Percentiles rank a stretch among this genome's conserved stretches.
These are phyloP conservation scores for Globisporangium polare DNA, from an alignment of 352 stramenopile species.

Conservation along the genomic window DNA sequence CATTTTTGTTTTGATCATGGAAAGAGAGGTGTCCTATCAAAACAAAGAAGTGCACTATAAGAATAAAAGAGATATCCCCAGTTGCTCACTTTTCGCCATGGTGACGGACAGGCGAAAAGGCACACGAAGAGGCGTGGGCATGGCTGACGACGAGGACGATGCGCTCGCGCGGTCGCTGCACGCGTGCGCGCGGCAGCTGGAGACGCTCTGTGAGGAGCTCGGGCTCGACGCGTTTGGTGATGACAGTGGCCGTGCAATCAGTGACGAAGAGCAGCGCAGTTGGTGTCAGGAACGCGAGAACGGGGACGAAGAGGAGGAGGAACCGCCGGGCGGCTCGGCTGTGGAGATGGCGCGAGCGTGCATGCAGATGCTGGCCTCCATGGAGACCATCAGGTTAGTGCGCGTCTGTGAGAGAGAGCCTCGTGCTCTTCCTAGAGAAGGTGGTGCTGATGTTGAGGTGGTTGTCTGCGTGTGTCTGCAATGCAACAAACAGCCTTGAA, in stretches of 20 bases:
- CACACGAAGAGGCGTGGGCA: background rate
- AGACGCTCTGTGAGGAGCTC: constrained; percentile 20
- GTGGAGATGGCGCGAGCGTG: constrained; percentile 8
- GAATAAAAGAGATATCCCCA: no score
- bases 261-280: background rate
- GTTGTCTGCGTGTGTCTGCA: background rate
- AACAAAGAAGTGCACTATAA: no score
- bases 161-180: background rate
- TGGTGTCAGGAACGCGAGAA: background rate
- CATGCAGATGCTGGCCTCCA: constrained; percentile 18
- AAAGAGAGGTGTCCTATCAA: no score
- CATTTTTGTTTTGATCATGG: no score
- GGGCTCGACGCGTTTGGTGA: constrained; percentile 16
- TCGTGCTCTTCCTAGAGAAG: no score
- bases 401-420: background rate
- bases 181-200: constrained; percentile 21
- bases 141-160: background rate
- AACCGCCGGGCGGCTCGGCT: background rate
- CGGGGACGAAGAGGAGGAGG: background rate
- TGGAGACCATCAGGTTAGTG: constrained; percentile 17
- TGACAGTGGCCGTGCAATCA: background rate
- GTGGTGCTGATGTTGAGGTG: background rate
- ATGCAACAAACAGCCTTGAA: background rate
- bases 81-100: no score
- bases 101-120: no score